Evolutionary conservation across 1,284 basidiomycete genomes (phyloP), one percentile per base, ranked within the genome.

Genomic region (Rhodotorula glutinis): DNA sequence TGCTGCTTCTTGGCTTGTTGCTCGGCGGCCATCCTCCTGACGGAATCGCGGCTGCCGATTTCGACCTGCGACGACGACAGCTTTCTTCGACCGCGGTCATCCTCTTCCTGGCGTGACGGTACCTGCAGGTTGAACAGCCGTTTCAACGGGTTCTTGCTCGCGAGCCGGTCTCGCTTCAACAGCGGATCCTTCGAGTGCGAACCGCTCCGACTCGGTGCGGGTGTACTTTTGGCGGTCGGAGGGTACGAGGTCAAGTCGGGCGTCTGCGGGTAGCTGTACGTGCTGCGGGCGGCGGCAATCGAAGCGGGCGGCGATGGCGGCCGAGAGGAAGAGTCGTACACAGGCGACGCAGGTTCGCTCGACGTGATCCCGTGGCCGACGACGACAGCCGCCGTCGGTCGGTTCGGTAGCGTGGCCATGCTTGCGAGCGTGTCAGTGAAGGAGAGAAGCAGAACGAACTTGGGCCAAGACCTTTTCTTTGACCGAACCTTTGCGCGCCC

Each of bases 101-200:
- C 49, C 1, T 52, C 33, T 38, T 38, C 33, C 33, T 38, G 33
- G 33, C 33, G 33, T 5, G 7, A 2, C 25, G 49, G 27, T 16
- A 5, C 16, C 14, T 4, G 5, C 10, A 27, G 17, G 27, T 29
- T 29, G 54, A 38, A 25, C 54, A 25, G 17, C 41, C 40, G 16
- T n/a, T 21, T 47, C 23, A n/a, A 14, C 8, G 8, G 40, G 17
- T 27, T 2, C 10, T 51, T 47, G 21, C 14, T 8, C 33, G 33
- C 33, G 33, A 38, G 47, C 25, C 38, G 43, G 13, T 38, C 30
- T 4, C 58, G 53, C 55, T 70, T 70, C 49, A 70, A 54, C 2
- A 70, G 49, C n/a, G 69, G 65, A 40, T 70, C 57, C 59, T 67
- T 70, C 10, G 54, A 56, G 16, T n/a, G 54, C 17, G 51, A 56